Evolutionary conservation across 2,329 filamentous ascomycete genomes (phyloP), one percentile per base, ranked within the genome.

Genomic region (Cryphonectria carpinicola): DNA sequence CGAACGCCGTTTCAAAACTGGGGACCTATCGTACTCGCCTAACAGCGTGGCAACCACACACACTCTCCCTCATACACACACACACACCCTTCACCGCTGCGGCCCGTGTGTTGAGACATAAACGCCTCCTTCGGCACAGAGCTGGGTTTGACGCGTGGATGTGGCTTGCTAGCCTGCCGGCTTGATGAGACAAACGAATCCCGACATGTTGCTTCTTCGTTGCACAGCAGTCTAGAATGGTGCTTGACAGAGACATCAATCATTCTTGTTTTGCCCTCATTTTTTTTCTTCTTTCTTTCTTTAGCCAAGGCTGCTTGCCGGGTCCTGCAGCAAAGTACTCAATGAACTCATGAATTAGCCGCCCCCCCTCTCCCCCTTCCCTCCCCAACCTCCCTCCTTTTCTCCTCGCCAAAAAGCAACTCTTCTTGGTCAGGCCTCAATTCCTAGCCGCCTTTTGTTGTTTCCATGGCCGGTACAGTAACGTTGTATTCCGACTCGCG

Each of bases 101-200:
- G 28, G 54, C 54, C 54, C 54, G 25, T 19, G 25, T 19, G 54
- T 35, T 58, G 54, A 58, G 54, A 58, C 54, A 58, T 49, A 22
- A 58, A 35, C 54, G 54, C 25, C 54, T 58, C 25, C 54, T 58
- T 58, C 54, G 28, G 28, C 54, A 58, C 54, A 32, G 54, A 58
- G 54, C 54, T 58, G 54, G 22, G 54, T 7, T 19, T 19, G 54
- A 32, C 25, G 28, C 28, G 54, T 19, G 17, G 14, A 19, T 17
- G 25, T 58, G 54, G 54, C 54, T 32, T 58, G 25, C 54, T 58
- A 58, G 52, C 25, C 14, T 28, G 54, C 46, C 46, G 46, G 46
- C 17, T 49, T 49, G 19, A 49, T 49, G 54, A 58, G 25, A 58
- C 54, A 17, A n/a, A 17, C 10, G 46, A n/a, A 49, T 17, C 17